Evolutionary conservation across 2,329 filamentous ascomycete species (phyloP), one percentile per base, ranked within the genome.

Genomic region (Fusarium lyarnte): DNA sequence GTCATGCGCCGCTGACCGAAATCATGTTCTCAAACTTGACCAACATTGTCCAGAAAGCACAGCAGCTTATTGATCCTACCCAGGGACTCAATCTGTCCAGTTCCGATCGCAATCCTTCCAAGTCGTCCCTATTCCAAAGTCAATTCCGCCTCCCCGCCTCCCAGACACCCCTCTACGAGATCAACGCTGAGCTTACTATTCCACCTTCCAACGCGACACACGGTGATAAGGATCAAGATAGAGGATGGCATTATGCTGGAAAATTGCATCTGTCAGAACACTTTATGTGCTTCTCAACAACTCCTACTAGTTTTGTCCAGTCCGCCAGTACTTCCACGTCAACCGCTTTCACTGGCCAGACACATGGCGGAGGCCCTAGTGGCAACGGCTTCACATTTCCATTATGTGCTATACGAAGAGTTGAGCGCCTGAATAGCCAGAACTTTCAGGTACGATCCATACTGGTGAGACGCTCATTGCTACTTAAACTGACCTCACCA

Each of bases 321-420:
- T 91, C 92, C 2, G 92, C 95, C 21, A 97, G 91, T 81, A 90
- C 92, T 25, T 91, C 90, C 70, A 91, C 92, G 1, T 95, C 94
- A 25, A 94, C 92, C 51, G 90, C 90, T 64, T 98, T 97, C 83
- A 97, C 94, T 8, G 96, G 95, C 21, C 94, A 97, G 81, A 98
- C 95, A 33, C 93, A 97, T 79, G 94, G 96, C 66, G 94, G 93
- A 27, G 96, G 96, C 0, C 95, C 96, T 7, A 93, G 94, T 61
- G 95, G 95, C 42, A 98, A 98, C 85, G 96, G 96, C 67, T 98
- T 99, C 82, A 98, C 94, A 4, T 90, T 98, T 61, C 96, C 96
- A 8, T 87, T 99, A 27, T 98, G 93, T 81, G 93, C 94, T 58
- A 95, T 99, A 76, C 89, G 96, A 70, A 88, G 95, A 57, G 96